Conservation (phyloP, 768 basidiomycete species). For the Collybia sordida region DNA sequence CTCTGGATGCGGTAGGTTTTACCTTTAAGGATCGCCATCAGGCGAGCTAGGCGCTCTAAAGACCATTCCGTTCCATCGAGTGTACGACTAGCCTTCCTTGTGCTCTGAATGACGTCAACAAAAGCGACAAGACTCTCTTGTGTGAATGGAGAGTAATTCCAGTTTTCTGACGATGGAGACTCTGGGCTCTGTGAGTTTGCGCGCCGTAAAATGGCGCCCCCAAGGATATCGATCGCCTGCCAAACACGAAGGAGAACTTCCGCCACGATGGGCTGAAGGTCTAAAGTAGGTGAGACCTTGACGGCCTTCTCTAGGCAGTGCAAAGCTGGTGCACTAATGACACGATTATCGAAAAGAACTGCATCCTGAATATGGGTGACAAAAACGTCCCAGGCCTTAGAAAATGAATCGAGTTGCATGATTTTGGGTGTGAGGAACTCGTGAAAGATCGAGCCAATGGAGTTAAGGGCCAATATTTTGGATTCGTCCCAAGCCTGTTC, state of each 20-base stretch:
- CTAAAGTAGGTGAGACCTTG: constrained; percentile 50
- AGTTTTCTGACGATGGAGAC: constrained; percentile 11
- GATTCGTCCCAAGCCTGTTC: constrained; percentile 81
- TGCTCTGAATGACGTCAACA: constrained; percentile 67
- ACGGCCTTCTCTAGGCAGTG: constrained; percentile 82
- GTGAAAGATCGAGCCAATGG: constrained; percentile 79
- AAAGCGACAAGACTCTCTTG: constrained; percentile 87
- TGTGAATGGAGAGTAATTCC: constrained; percentile 51
- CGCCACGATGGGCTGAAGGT: constrained; percentile 40
- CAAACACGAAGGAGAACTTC: constrained; percentile 65
- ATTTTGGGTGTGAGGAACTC: constrained; percentile 78
- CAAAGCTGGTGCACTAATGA: constrained; percentile 80
- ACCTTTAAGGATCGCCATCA: constrained; percentile 83
- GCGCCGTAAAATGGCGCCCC: constrained; percentile 44
- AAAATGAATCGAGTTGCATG: constrained; percentile 68
- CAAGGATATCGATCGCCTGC: constrained; percentile 67
- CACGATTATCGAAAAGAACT: constrained; percentile 64
- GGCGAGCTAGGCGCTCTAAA: constrained; percentile 56
- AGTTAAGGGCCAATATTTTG: constrained; percentile 80
- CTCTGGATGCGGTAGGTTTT: constrained; percentile 3
- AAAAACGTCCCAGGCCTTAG: constrained; percentile 72
- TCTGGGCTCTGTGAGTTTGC: constrained; percentile 18
- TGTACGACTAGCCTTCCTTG: constrained; percentile 48
- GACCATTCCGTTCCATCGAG: constrained; percentile 63
- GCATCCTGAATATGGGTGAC: constrained; percentile 70